Conservation (phyloP, 352 stramenopile species). For the Phytophthora pistaciae region DNA sequence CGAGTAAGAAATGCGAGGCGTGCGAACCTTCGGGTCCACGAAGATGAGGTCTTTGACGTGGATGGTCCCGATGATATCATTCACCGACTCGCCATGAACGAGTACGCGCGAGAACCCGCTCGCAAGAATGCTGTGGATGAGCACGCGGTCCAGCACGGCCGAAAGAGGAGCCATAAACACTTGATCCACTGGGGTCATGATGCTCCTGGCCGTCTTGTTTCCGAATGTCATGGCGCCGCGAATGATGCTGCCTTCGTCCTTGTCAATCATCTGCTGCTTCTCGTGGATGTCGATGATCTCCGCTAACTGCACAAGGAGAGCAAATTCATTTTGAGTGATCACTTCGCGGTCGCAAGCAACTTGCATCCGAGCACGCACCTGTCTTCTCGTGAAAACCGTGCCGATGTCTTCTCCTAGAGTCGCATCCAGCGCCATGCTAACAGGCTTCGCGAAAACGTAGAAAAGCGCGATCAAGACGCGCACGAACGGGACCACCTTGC, state of each 20-base stretch:
- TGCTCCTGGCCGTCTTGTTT: slow-evolving; percentile 89
- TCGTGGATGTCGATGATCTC: slow-evolving; percentile 98
- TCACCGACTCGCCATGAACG: slow-evolving; percentile 78
- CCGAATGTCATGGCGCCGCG: slow-evolving; percentile 96
- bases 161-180: slow-evolving; percentile 96
- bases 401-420: slow-evolving; percentile 95
- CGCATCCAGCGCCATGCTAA: slow-evolving; percentile 94
- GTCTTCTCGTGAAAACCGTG: slow-evolving; percentile 94
- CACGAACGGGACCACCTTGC: slow-evolving; percentile 91
- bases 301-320: slow-evolving; percentile 76
- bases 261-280: slow-evolving; percentile 93
- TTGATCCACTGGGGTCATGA: slow-evolving; percentile 95
- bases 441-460: slow-evolving; percentile 95
- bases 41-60: slow-evolving; percentile 99
- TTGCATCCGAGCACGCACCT: slow-evolving; percentile 38
- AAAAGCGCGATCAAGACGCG: slow-evolving; percentile 94
- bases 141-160: slow-evolving; percentile 66
- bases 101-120: slow-evolving; percentile 97
- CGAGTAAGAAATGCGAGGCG: background rate
- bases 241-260: slow-evolving; percentile 95
- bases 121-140: slow-evolving; percentile 96
- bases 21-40: slow-evolving; percentile 96
- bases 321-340: background rate
- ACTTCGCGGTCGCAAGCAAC: background rate
- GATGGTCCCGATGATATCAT: slow-evolving; percentile 97